Evolutionary conservation across 2,329 filamentous ascomycete genomes (phyloP).

Genomic region (Piedraia hortae): DNA sequence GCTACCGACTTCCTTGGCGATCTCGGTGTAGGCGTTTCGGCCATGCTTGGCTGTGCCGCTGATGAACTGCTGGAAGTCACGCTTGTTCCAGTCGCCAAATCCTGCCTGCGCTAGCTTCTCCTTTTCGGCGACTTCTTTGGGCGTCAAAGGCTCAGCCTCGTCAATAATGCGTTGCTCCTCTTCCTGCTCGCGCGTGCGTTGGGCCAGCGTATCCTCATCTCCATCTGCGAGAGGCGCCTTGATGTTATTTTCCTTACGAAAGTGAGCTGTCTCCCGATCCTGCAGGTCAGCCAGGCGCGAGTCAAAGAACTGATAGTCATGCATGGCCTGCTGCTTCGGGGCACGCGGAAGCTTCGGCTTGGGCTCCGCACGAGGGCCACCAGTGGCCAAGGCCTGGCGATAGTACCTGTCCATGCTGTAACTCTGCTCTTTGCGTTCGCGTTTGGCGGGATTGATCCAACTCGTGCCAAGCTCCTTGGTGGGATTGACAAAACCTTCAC

Average conservation of each 20-base stretch:
- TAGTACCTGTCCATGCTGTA: conserved; percentile 99
- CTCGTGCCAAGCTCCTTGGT: conserved; percentile 66
- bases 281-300: conserved; percentile 61
- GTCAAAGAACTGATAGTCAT: conserved; percentile 96
- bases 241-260: conserved; percentile 87
- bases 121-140: conserved; percentile 75
- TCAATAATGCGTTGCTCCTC: conserved; percentile 83
- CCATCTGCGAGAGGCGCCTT: conserved; percentile 78
- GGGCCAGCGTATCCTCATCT: conserved; percentile 59
- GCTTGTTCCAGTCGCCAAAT: conserved; percentile 83
- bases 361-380: conserved; percentile 49
- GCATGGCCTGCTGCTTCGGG: conserved; percentile 70
- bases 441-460: conserved; percentile 97
- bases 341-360: conserved; percentile 91
- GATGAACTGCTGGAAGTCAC: conserved; percentile 95
- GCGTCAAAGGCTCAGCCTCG: conserved; percentile 61
- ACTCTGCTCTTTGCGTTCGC: conserved; percentile 89
- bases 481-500: conserved; percentile 66
- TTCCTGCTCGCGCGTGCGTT: conserved; percentile 66
- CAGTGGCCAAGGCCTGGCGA: conserved; percentile 62
- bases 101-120: conserved; percentile 54
- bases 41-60: conserved; percentile 87
- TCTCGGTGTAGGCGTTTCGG: conserved; percentile 57
- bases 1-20: conserved; percentile 71
- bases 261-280: conserved; percentile 85